phyloP scores from a whole-genome alignment of 768 basidiomycete species.

The Nidularia sp. region DNA sequence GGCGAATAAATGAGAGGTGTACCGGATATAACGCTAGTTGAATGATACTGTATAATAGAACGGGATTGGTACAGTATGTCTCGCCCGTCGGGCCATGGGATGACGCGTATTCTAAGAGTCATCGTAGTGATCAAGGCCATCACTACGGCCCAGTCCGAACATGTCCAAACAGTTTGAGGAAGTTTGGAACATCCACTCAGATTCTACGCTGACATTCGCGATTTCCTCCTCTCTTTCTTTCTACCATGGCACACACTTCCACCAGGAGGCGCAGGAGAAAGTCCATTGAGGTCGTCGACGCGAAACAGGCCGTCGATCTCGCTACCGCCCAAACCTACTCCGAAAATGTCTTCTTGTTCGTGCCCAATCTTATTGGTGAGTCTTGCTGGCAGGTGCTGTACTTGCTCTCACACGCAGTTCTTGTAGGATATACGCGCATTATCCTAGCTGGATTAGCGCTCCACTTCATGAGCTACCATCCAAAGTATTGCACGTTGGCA shows the following conservation, averaged over 20 bases:
- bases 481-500: slow-evolving; percentile 84
- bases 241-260: slow-evolving; percentile 26
- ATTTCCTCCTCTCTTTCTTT: neutral
- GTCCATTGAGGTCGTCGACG: slow-evolving; percentile 72
- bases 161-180: neutral
- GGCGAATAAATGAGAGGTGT: slow-evolving; percentile 6
- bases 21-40: neutral
- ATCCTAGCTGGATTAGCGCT: slow-evolving; percentile 86
- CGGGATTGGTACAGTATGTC: too few relatives aligned
- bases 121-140: neutral
- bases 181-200: neutral
- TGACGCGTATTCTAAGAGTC: neutral
- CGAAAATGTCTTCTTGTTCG: slow-evolving; percentile 97
- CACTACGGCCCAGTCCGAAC: neutral
- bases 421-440: slow-evolving; percentile 82
- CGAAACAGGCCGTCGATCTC: slow-evolving; percentile 82
- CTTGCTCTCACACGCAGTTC: slow-evolving; percentile 8
- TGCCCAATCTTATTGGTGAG: slow-evolving; percentile 94
- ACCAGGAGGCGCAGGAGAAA: slow-evolving; percentile 32
- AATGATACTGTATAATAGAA: neutral
- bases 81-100: neutral
- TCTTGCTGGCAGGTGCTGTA: slow-evolving; percentile 7
- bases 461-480: slow-evolving; percentile 93
- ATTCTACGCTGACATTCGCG: too few relatives aligned
- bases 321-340: slow-evolving; percentile 83